Percentiles rank a stretch among this genome's conserved stretches.
Conservation (phyloP, 1,284 basidiomycete species). For the Melampsora americana region DNA sequence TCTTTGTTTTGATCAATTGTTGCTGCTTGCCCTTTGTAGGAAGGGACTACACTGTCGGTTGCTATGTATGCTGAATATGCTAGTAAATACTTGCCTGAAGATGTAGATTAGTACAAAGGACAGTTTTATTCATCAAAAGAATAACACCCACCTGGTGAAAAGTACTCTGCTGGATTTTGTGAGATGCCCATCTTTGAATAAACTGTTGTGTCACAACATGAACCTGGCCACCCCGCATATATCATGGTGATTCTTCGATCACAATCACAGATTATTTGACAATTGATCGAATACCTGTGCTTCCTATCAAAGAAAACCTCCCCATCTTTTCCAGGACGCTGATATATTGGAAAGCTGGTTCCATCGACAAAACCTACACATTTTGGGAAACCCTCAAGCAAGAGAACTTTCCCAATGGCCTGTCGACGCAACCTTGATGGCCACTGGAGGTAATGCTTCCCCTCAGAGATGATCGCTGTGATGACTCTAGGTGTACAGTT, state of each 20-base stretch:
- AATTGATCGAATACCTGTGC: constrained; percentile 16
- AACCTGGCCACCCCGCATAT: constrained; percentile 7
- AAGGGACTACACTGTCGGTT: constrained; percentile 7
- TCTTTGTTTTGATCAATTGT: constrained; percentile 3
- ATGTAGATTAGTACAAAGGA: neutral
- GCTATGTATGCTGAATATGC: constrained; percentile 21
- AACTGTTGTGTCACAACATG: constrained; percentile 2
- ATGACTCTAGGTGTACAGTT: neutral
- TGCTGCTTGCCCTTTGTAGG: neutral
- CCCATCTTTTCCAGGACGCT: neutral
- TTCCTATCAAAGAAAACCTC: constrained; percentile 23
- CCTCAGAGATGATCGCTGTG: neutral
- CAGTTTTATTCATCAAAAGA: neutral
- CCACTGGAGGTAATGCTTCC: neutral
- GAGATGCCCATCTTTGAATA: constrained; percentile 9
- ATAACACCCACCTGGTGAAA: neutral
- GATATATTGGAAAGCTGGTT: constrained; percentile 5
- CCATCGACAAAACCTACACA: constrained; percentile 20
- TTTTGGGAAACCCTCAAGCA: neutral
- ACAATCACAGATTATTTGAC: constrained; percentile 21
- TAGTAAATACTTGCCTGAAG: constrained; percentile 19
- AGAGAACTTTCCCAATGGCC: constrained; percentile 3
- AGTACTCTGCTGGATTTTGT: constrained; percentile 1
- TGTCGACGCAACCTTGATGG: neutral
- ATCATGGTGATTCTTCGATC: neutral